phyloP scores from a whole-genome alignment of 805 yeast genomes.

The Lipomyces anomalus region DNA sequence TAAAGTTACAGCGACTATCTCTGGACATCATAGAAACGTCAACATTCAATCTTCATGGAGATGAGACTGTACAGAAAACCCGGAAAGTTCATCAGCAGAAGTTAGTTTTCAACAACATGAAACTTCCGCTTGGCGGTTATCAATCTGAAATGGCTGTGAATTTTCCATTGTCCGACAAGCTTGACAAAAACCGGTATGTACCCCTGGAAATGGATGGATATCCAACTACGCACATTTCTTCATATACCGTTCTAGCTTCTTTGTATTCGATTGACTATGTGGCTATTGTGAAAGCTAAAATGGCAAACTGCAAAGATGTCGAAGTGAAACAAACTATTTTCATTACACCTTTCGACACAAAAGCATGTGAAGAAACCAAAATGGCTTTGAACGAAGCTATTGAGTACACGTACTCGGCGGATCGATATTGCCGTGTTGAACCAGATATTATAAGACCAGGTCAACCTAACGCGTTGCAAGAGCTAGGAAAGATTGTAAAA shows the following conservation, averaged over 20 bases:
- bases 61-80: slow-evolving; percentile 32
- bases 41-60: slow-evolving; percentile 30
- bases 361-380: slow-evolving; percentile 26
- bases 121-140: slow-evolving; percentile 27
- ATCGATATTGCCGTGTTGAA: no score
- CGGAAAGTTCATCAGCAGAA: slow-evolving; percentile 30
- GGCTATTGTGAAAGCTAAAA: slow-evolving; percentile 33
- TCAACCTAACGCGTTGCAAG: no score
- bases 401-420: no score
- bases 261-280: slow-evolving; percentile 33
- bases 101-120: slow-evolving; percentile 25
- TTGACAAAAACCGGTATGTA: slow-evolving; percentile 26
- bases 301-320: slow-evolving; percentile 37
- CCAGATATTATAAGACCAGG: no score
- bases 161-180: slow-evolving; percentile 28
- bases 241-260: slow-evolving; percentile 35
- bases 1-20: slow-evolving; percentile 34
- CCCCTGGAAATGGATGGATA: slow-evolving; percentile 34
- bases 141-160: slow-evolving; percentile 28
- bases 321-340: slow-evolving; percentile 33
- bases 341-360: slow-evolving; percentile 36
- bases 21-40: slow-evolving; percentile 35
- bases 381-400: slow-evolving; percentile 2
- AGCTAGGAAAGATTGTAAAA: no score
- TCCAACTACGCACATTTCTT: slow-evolving; percentile 32